These are phyloP conservation scores for Ceriops decandra DNA, from an alignment of 345 rosid species.

Conservation along the genomic window DNA sequence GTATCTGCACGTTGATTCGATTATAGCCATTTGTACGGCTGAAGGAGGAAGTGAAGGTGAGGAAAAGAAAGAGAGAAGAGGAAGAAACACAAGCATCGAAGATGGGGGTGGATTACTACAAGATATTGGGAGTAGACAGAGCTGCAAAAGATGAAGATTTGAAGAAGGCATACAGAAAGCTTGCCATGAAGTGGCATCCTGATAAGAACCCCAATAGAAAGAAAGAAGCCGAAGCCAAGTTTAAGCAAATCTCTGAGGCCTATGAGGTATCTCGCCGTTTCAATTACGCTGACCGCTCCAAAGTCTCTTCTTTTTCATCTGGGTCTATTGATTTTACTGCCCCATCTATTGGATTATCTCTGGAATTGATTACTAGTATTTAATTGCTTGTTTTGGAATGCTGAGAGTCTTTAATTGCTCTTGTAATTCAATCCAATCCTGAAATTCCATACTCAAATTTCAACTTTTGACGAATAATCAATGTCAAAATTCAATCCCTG, in stretches of 20 bases:
- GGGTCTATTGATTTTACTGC: too few species aligned
- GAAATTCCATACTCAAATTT: not conserved
- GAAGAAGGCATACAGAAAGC: constrained; percentile 29
- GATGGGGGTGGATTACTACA: constrained; percentile 31
- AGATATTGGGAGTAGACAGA: constrained; percentile 21
- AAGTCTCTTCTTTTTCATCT: too few species aligned
- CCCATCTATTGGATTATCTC: too few species aligned
- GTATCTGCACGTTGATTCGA: too few species aligned
- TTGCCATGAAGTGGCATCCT: constrained; percentile 34
- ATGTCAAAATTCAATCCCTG: not conserved
- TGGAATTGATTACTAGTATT: too few species aligned
- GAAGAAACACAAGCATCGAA: not conserved
- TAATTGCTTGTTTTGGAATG: too few species aligned
- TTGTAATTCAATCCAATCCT: too few species aligned
- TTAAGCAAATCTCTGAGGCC: constrained; percentile 28
- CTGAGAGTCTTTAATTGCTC: too few species aligned
- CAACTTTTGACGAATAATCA: not conserved
- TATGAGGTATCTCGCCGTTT: constrained; percentile 17
- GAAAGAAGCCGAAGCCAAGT: constrained; percentile 27
- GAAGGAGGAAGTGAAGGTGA: not conserved
- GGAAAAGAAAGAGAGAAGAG: not conserved
- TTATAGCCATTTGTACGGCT: not conserved
- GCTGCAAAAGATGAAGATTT: constrained; percentile 25
- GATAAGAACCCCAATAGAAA: constrained; percentile 30
- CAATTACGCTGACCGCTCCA: too few species aligned